Evolutionary conservation across 1,284 basidiomycete genomes (phyloP), one percentile per base, ranked within the genome.

Genomic region (Apiotrichum veenhuisii): DNA sequence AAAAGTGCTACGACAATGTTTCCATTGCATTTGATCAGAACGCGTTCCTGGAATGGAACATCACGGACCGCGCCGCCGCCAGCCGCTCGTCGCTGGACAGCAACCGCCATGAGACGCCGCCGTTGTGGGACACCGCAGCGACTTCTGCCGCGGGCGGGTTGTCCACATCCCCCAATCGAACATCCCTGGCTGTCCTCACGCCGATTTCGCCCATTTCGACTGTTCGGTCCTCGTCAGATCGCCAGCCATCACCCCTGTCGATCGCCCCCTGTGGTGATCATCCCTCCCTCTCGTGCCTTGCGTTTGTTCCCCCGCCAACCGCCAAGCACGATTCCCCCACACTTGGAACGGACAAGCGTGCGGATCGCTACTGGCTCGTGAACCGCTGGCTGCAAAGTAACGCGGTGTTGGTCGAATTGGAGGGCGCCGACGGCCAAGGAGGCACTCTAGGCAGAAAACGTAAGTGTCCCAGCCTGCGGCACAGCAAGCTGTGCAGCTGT

Each of bases 41-140:
- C 51, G 67, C 64, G 26, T 68, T 73, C 52, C 56, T 68, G 9
- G 55, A 55, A n/a, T 63, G 54, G 54, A 62, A 56, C 49, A 34
- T 36, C 30, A 56, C 49, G 17, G 27, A 43, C n/a, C 47, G 36
- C 20, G 11, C 18, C n/a, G 23, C 30, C 9, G n/a, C 26, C 1
- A 26, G 23, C 38, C 37, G 25, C 37, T 8, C 20, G 14, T 34
- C 50, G 27, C n/a, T 50, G 41, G 10, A 17, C 44, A 43, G 50
- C 30, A 26, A 26, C 34, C 26, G 34, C 23, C 5, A 20, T 18
- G 41, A 47, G 5, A 34, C 45, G n/a, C 30, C 45, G 12, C 23
- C 26, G 25, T 3, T 40, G 26, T 7, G 7, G 4, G 25, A 9
- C 2, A 23, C 18, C 36, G 26, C 36, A 4, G 14, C 12, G 49